Conservation (phyloP, 371 early-diverging fungal genomes). For the Blastocladiella emersonii region DNA sequence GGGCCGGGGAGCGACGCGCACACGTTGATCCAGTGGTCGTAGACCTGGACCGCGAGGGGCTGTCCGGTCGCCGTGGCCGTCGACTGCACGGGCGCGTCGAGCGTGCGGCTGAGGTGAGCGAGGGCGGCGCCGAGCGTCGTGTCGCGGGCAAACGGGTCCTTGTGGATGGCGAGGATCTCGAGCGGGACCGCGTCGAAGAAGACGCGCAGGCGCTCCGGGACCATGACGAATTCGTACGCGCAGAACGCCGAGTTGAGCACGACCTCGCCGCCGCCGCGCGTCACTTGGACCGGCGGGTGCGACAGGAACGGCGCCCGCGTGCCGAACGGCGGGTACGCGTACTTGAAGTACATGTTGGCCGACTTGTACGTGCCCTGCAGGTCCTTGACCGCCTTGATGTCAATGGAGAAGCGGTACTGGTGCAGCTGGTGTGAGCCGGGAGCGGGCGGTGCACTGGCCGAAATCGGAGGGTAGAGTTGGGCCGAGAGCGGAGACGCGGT, state of each 20-base stretch:
- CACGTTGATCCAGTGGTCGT: neutral
- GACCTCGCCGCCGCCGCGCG: constrained; percentile 8
- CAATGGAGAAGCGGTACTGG: constrained; percentile 33
- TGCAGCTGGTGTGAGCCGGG: constrained; percentile 17
- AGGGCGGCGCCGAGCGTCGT: constrained; percentile 16
- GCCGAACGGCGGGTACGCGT: constrained; percentile 21
- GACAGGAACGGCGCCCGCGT: constrained; percentile 19
- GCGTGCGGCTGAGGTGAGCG: constrained; percentile 14
- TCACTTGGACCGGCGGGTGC: constrained; percentile 14
- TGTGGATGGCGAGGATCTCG: constrained; percentile 19
- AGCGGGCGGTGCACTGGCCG: too few species aligned
- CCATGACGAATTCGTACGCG: constrained; percentile 33
- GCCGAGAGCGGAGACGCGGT: too few species aligned
- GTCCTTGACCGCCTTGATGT: constrained; percentile 24
- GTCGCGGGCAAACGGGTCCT: constrained; percentile 15
- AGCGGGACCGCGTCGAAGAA: constrained; percentile 26
- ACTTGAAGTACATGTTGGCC: constrained; percentile 16
- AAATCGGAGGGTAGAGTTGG: too few species aligned
- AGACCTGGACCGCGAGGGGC: constrained; percentile 6
- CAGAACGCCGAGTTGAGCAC: constrained; percentile 22
- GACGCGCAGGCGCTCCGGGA: constrained; percentile 14
- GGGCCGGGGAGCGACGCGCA: neutral
- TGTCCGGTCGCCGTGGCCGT: neutral
- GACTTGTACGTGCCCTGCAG: constrained; percentile 6
- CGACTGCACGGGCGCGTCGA: constrained; percentile 1